A percentile compares a stretch with the other conserved stretches of the same genome.
These are phyloP conservation scores for Plectosphaerella plurivora DNA, from an alignment of 2,329 filamentous ascomycete species.

Conservation along the genomic window DNA sequence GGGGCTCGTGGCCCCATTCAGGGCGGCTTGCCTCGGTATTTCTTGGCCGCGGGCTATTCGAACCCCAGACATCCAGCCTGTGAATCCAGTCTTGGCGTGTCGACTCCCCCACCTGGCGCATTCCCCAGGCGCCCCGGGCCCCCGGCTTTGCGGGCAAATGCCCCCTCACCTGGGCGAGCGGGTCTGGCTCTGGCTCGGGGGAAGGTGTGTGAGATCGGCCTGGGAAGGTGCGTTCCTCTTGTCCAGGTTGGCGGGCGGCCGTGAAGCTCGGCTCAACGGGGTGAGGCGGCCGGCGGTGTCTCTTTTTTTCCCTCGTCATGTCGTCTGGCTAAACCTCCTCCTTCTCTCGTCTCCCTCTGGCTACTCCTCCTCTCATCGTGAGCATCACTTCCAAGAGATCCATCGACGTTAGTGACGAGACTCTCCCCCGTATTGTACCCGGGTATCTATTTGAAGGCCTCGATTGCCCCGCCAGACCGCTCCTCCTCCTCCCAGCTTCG, in stretches of 20 bases:
- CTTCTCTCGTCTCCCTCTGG: not conserved
- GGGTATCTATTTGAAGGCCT: not conserved
- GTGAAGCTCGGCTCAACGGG: not conserved
- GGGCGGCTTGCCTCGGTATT: slow-evolving; percentile 13
- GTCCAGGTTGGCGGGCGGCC: not conserved
- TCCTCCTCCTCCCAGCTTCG: not conserved
- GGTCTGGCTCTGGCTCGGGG: too few species aligned
- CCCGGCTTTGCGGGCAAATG: not conserved
- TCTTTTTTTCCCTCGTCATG: not conserved
- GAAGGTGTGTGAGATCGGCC: not conserved
- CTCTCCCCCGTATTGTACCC: not conserved
- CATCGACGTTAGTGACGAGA: not conserved
- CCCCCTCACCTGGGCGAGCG: not conserved
- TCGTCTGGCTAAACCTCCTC: not conserved
- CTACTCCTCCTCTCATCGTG: not conserved
- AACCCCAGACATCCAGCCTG: not conserved
- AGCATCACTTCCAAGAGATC: not conserved
- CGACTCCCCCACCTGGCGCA: not conserved
- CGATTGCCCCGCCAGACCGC: not conserved
- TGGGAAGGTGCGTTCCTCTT: not conserved
- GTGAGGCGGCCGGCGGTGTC: not conserved
- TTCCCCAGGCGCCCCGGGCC: slow-evolving; percentile 1
- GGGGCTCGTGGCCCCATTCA: not conserved
- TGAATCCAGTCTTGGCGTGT: not conserved
- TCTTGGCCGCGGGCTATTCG: not conserved